Conservation (phyloP, 352 stramenopile genomes). For the Pythium insidiosum region DNA sequence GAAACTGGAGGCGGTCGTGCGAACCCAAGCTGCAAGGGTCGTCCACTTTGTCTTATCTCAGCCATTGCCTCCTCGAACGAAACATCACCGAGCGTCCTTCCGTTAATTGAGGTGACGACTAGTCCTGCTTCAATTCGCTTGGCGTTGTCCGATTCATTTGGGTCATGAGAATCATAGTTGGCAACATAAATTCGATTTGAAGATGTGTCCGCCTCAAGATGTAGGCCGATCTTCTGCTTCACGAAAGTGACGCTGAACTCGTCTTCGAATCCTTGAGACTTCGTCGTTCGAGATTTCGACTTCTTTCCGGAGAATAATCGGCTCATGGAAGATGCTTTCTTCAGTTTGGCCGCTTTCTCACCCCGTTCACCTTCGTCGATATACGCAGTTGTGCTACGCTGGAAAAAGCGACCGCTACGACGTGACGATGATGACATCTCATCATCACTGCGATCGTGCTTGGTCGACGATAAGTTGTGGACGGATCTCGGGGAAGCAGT, state of each 20-base stretch:
- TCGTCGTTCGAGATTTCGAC: slow-evolving; percentile 3
- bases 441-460: slow-evolving; percentile 1
- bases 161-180: slow-evolving; percentile 55
- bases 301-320: slow-evolving; percentile 16
- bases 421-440: slow-evolving; percentile 3
- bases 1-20: too few relatives aligned
- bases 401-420: slow-evolving; percentile 7
- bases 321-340: slow-evolving; percentile 18
- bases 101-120: slow-evolving; percentile 62
- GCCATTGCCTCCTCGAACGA: slow-evolving; percentile 39
- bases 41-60: slow-evolving; percentile 33
- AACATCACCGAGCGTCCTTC: slow-evolving; percentile 24
- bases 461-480: too few relatives aligned
- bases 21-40: slow-evolving; percentile 56
- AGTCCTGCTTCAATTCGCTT: slow-evolving; percentile 38
- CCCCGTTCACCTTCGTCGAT: slow-evolving; percentile 1
- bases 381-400: too few relatives aligned
- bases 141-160: slow-evolving; percentile 30
- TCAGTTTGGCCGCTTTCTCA: slow-evolving; percentile 8
- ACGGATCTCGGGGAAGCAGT: too few relatives aligned
- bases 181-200: slow-evolving; percentile 53
- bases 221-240: slow-evolving; percentile 52
- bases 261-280: slow-evolving; percentile 4
- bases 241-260: slow-evolving; percentile 54
- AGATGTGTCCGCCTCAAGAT: slow-evolving; percentile 56